A percentile compares a stretch with the other conserved stretches of the same genome.
phyloP scores from a whole-genome alignment of 2,329 filamentous ascomycete genomes.

The Penicillium concentricum region DNA sequence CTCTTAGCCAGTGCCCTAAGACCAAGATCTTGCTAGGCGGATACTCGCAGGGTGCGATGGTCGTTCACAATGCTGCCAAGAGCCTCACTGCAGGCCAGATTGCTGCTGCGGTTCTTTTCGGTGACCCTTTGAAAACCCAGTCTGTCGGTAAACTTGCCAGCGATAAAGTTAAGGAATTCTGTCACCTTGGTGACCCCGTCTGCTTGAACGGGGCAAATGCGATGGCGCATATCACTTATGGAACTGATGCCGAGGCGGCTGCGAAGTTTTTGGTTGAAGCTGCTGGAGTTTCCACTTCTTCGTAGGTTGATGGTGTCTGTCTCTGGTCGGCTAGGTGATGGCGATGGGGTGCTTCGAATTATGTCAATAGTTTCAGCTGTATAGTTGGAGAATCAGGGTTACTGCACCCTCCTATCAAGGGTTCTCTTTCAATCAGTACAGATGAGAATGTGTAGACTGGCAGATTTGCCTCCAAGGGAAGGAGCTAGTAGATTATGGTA shows the following conservation, averaged over 20 bases:
- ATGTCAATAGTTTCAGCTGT: neutral
- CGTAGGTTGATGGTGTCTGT: neutral
- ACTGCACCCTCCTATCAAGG: neutral
- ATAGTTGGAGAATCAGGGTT: neutral
- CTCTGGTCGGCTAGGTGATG: neutral
- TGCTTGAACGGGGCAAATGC: slow-evolving; percentile 48
- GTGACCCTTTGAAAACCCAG: slow-evolving; percentile 45
- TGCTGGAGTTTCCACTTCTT: slow-evolving; percentile 16
- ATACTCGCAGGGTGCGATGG: slow-evolving; percentile 39
- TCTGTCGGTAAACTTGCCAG: slow-evolving; percentile 41
- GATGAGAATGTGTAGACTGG: neutral
- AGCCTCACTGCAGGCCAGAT: slow-evolving; percentile 37
- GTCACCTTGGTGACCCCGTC: slow-evolving; percentile 52
- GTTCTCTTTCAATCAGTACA: neutral
- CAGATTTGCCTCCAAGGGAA: neutral
- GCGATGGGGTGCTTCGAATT: neutral
- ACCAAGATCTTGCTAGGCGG: slow-evolving; percentile 37
- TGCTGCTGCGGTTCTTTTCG: slow-evolving; percentile 46
- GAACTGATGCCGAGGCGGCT: slow-evolving; percentile 34
- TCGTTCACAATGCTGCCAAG: slow-evolving; percentile 33
- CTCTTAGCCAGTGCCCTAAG: slow-evolving; percentile 31
- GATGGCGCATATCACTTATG: slow-evolving; percentile 45
- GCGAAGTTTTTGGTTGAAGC: slow-evolving; percentile 38
- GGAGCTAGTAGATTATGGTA: neutral
- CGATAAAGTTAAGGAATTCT: slow-evolving; percentile 50